A percentile compares a stretch with the other conserved stretches of the same genome.
These are phyloP conservation scores for Phytopythium litorale DNA, from an alignment of 352 stramenopile genomes.

Conservation along the genomic window DNA sequence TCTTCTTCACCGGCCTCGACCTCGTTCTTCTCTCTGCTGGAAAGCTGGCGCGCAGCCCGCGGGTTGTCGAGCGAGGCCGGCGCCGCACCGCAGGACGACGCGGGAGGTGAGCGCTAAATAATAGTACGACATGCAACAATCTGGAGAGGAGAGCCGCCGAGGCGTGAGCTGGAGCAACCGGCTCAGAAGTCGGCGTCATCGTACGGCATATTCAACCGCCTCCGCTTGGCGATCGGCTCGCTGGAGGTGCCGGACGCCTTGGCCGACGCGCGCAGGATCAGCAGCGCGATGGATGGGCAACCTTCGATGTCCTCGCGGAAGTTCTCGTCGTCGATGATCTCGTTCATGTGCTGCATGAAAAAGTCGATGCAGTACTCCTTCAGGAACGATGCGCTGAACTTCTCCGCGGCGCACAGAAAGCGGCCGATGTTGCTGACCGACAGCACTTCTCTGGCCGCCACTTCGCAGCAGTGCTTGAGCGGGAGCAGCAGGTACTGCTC, in stretches of 20 bases:
- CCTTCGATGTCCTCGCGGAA: conserved; percentile 81
- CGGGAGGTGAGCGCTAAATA: conserved; percentile 7
- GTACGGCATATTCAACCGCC: conserved; percentile 80
- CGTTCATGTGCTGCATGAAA: conserved; percentile 69
- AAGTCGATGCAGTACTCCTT: conserved; percentile 81
- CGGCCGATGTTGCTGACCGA: conserved; percentile 70
- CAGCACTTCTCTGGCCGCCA: conserved; percentile 65
- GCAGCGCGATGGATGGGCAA: conserved; percentile 71
- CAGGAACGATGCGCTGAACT: conserved; percentile 80
- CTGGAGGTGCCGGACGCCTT: conserved; percentile 20
- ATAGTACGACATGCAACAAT: conserved; percentile 32
- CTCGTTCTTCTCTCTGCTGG: background rate
- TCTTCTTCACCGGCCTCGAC: conserved; percentile 6
- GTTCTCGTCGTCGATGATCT: conserved; percentile 80
- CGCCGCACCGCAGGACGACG: background rate
- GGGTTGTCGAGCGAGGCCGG: background rate
- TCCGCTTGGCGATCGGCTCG: conserved; percentile 58
- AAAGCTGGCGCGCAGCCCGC: background rate
- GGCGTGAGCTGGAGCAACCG: conserved; percentile 2
- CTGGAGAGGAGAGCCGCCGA: conserved; percentile 3
- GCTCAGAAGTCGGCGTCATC: conserved; percentile 68
- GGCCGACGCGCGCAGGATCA: conserved; percentile 65
- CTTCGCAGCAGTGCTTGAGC: conserved; percentile 76
- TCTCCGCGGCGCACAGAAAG: conserved; percentile 77
- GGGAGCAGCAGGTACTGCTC: conserved; percentile 79